phyloP scores from a whole-genome alignment of 306 rosid genomes.

The Dalbergia oliveri region DNA sequence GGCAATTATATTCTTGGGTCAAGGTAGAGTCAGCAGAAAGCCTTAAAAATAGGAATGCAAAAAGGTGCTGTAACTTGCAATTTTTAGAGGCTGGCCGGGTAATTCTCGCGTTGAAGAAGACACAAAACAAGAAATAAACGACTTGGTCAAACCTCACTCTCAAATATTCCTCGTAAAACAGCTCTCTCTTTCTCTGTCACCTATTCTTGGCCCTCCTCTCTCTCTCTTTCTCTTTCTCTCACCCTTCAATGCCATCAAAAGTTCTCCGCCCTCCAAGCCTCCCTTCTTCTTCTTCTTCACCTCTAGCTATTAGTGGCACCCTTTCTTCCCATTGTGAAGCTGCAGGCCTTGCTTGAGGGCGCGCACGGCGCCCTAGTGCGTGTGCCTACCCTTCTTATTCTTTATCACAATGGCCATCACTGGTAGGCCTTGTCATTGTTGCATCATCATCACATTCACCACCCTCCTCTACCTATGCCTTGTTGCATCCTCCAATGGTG shows the following conservation, averaged over 20 bases:
- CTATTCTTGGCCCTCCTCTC: constrained; percentile 55
- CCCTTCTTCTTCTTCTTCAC: constrained; percentile 23
- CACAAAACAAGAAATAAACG: constrained; percentile 34
- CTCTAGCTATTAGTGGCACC: constrained; percentile 1
- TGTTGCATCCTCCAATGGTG: constrained; percentile 36
- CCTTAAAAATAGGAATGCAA: constrained; percentile 41
- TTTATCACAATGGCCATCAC: constrained; percentile 51
- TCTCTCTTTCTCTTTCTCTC: background rate
- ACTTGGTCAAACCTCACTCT: constrained; percentile 58
- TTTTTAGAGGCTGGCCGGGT: constrained; percentile 55
- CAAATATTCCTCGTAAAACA: constrained; percentile 14
- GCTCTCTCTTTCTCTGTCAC: constrained; percentile 24
- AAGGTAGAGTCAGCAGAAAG: constrained; percentile 26
- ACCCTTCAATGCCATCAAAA: constrained; percentile 52
- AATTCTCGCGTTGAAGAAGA: constrained; percentile 42
- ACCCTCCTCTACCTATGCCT: background rate
- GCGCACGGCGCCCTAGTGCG: constrained; percentile 66
- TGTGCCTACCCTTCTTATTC: constrained; percentile 24
- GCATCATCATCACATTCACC: constrained; percentile 7
- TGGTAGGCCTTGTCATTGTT: background rate
- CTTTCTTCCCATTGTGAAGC: constrained; percentile 19
- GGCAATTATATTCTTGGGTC: background rate
- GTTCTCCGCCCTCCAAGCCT: constrained; percentile 43
- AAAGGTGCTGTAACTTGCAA: background rate
- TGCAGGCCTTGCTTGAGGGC: constrained; percentile 59